Percentiles rank a stretch among this genome's conserved stretches.
phyloP scores from a whole-genome alignment of 441 rosid species.

The Syzygium malaccense region DNA sequence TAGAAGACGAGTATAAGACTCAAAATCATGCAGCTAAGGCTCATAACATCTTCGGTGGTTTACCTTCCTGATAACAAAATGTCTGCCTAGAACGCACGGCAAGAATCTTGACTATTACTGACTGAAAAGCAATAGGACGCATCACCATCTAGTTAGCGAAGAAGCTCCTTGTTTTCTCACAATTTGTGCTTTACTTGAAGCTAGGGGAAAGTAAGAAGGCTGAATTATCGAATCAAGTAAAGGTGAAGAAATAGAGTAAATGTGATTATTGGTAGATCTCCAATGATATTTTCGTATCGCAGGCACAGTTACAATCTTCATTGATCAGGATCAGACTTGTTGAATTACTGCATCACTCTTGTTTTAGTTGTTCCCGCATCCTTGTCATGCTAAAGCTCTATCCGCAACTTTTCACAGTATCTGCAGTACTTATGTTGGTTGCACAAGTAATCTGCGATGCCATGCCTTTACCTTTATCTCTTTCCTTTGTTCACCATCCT shows the following conservation, averaged over 20 bases:
- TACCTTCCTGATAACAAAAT: not conserved
- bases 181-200: too few relatives aligned
- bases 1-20: not conserved
- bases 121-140: too few relatives aligned
- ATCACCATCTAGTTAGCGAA: too few relatives aligned
- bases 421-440: not conserved
- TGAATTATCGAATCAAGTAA: too few relatives aligned
- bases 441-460: not conserved
- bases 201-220: too few relatives aligned
- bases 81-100: not conserved
- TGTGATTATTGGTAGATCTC: too few relatives aligned
- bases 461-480: not conserved
- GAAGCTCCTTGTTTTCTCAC: too few relatives aligned
- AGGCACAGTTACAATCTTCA: not conserved
- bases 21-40: not conserved
- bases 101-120: not conserved
- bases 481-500: not conserved
- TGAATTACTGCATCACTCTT: not conserved
- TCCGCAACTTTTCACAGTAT: not conserved
- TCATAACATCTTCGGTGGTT: not conserved
- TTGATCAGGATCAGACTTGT: not conserved
- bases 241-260: too few relatives aligned
- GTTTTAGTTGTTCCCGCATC: not conserved
- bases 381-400: not conserved
- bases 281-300: not conserved